Evolutionary conservation across 2,329 filamentous ascomycete species (phyloP), one percentile per base, ranked within the genome.

Genomic region (Fusarium domesticum): DNA sequence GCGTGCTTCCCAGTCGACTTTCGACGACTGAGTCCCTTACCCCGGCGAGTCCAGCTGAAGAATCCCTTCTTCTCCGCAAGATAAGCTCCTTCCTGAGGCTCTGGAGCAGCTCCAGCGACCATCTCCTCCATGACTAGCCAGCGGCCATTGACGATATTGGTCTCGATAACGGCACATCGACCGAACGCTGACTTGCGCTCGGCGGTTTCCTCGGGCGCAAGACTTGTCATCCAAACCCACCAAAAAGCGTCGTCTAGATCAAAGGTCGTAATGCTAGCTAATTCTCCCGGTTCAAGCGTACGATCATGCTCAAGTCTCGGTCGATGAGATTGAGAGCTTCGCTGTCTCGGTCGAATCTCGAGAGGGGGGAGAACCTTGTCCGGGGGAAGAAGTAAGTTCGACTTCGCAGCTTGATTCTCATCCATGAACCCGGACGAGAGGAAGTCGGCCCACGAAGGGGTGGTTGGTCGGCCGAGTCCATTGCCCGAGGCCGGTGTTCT

Each of bases 151-250:
- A 77, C 75, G 48, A 97, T 93, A 12, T 80, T 75, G 0, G 93
- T 97, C 66, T 98, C 93, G 35, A 97, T 80, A 31, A 98, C 77
- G 16, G 93, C 89, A 61, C 93, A 98, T 51, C 93, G 81, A 30
- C 93, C 93, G 64, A 98, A 98, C 1, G 91, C 89, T 6, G 91
- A 85, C 65, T 98, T 98, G 48, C 93, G 83, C 36, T 85, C 78
- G 0, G 83, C 69, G 0, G 91, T 87, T 70, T 98, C 93, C 61
- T 98, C 93, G 1, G 84, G 87, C 2, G 92, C 90, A 60, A 98
- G 72, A 74, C 92, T 97, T 57, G 83, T 95, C 77, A 98, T 97
- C 93, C 93, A 98, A 4, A 97, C 93, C 92, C 93, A 97, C 93
- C 93, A 98, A 67, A 98, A 98, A 1, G 90, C 86, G 64, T 97